phyloP scores from a whole-genome alignment of 2,329 filamentous ascomycete species.

The Fusarium burgessii region DNA sequence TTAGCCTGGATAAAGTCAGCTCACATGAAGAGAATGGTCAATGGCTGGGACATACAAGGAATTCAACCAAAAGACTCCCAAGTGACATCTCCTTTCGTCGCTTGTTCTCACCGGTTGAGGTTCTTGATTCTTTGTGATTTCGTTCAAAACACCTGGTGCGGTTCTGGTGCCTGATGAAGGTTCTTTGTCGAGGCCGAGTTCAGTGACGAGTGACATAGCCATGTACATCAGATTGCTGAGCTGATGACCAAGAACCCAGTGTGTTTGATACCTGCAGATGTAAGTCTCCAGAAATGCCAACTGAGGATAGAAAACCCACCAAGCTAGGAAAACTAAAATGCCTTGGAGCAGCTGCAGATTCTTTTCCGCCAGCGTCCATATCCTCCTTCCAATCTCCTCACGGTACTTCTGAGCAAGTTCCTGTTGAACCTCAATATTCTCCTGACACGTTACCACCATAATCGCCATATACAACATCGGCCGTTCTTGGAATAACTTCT shows the following conservation, averaged over 20 bases:
- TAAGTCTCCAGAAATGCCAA: neutral
- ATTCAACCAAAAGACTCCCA: slow-evolving; percentile 23
- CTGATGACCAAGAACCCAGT: slow-evolving; percentile 11
- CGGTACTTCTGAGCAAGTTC: slow-evolving; percentile 17
- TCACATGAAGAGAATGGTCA: accelerated
- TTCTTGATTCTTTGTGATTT: neutral
- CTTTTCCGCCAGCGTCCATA: slow-evolving; percentile 19
- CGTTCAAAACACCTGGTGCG: neutral
- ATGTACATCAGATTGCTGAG: slow-evolving; percentile 19
- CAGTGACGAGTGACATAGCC: slow-evolving; percentile 14
- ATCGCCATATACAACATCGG: slow-evolving; percentile 25
- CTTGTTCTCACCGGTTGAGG: neutral
- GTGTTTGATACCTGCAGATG: slow-evolving; percentile 9
- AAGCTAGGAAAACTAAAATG: slow-evolving; percentile 2
- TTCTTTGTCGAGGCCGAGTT: slow-evolving; percentile 10
- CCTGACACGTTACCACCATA: slow-evolving; percentile 21
- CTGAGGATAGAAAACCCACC: neutral
- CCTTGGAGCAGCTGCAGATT: slow-evolving; percentile 12
- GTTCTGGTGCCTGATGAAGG: neutral
- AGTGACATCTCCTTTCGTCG: slow-evolving; percentile 9
- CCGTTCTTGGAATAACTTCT: neutral
- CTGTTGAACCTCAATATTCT: neutral
- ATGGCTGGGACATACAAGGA: neutral
- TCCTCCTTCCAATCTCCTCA: slow-evolving; percentile 10
- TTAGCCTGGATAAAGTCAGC: neutral